Conservation (phyloP, 441 rosid species). For the Pelargonium fulgidum region DNA sequence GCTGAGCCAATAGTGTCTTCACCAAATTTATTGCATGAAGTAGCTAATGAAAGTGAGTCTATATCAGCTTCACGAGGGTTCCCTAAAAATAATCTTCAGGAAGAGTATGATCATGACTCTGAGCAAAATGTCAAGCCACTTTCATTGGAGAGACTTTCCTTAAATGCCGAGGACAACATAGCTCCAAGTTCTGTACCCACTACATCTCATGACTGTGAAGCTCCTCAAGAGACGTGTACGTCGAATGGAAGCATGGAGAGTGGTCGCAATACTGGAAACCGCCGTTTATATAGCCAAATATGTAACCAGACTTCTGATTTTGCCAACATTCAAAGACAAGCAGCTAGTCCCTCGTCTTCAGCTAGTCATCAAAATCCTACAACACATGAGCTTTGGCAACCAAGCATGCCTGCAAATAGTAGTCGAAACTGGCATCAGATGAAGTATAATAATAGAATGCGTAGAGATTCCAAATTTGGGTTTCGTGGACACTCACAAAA, state of each 20-base stretch:
- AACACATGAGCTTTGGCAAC: constrained; percentile 18
- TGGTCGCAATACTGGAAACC: constrained; percentile 28
- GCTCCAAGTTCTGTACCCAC: constrained; percentile 20
- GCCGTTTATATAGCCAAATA: constrained; percentile 24
- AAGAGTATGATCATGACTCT: constrained; percentile 20
- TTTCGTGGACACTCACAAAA: constrained; percentile 40
- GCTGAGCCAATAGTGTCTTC: constrained; percentile 20
- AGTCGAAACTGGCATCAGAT: constrained; percentile 34
- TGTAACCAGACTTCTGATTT: constrained; percentile 37
- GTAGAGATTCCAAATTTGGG: constrained; percentile 39
- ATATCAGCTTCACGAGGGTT: constrained; percentile 24
- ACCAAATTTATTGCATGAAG: constrained; percentile 21
- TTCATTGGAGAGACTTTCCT: constrained; percentile 36
- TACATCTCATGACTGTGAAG: constrained; percentile 20
- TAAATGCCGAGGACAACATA: constrained; percentile 25
- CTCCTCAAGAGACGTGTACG: constrained; percentile 23
- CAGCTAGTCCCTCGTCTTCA: constrained; percentile 27
- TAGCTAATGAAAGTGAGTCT: constrained; percentile 27
- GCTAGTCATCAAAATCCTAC: constrained; percentile 23
- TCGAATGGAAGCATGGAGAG: constrained; percentile 28
- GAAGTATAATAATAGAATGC: constrained; percentile 30
- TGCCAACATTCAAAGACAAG: constrained; percentile 28
- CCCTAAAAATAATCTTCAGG: constrained; percentile 19
- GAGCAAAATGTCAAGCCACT: constrained; percentile 30
- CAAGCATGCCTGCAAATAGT: constrained; percentile 22